A percentile compares a stretch with the other conserved stretches of the same genome.
These are phyloP conservation scores for Serendipita sp. DNA, from an alignment of 768 basidiomycete species.

Conservation along the genomic window DNA sequence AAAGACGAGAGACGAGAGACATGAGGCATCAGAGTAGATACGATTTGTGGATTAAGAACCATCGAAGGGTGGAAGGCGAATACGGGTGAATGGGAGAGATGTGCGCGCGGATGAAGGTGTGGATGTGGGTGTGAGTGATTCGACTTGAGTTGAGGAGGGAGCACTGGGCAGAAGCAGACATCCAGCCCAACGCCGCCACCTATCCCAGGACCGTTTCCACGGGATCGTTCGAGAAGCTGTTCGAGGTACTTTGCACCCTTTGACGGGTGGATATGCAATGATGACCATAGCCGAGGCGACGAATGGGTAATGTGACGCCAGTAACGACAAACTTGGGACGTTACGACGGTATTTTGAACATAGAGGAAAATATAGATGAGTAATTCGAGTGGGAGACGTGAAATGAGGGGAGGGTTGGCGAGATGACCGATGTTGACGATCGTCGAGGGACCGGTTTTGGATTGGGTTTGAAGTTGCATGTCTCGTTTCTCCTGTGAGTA, in stretches of 20 bases:
- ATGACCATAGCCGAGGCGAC: background rate
- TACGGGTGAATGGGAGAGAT: background rate
- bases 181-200: background rate
- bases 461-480: background rate
- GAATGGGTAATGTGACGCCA: background rate
- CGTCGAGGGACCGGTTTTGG: background rate
- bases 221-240: background rate
- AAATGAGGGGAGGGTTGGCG: background rate
- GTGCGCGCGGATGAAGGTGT: background rate
- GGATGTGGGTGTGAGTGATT: background rate
- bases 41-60: background rate
- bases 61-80: background rate
- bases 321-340: conserved; percentile 1
- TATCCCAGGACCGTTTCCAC: background rate
- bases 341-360: conserved; percentile 5
- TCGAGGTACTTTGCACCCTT: background rate
- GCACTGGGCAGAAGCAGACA: background rate
- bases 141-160: background rate
- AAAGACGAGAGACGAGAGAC: conserved; percentile 1
- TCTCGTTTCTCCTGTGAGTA: background rate
- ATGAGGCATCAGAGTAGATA: background rate
- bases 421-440: background rate
- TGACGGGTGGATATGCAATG: background rate
- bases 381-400: background rate
- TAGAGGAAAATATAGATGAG: conserved; percentile 1